phyloP scores from a whole-genome alignment of 257 asterid genomes.

The Knoxia roxburghii region DNA sequence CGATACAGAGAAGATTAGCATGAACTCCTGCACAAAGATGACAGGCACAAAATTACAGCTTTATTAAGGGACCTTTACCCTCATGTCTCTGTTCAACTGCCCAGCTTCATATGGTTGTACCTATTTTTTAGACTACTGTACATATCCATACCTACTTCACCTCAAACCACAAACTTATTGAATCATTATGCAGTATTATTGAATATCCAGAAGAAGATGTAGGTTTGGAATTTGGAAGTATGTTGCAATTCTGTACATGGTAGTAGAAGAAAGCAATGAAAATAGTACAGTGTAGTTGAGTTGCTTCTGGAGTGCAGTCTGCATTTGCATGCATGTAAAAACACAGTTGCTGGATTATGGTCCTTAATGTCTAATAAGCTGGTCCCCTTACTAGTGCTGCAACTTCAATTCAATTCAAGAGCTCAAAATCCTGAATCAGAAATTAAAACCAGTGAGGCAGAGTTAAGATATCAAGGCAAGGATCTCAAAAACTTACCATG shows the following conservation, averaged over 20 bases:
- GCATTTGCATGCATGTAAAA: background rate
- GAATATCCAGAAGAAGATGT: background rate
- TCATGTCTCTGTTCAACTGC: background rate
- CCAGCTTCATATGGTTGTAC: background rate
- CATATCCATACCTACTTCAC: background rate
- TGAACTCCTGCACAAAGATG: no score
- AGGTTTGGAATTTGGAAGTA: no score
- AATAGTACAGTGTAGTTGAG: background rate
- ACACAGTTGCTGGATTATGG: constrained; percentile 2
- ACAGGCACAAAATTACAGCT: no score
- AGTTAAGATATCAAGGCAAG: background rate
- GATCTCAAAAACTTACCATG: background rate
- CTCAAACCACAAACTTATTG: background rate
- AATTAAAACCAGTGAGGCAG: background rate
- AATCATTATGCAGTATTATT: background rate
- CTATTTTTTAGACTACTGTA: background rate
- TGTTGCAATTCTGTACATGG: no score
- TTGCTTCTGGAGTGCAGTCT: background rate
- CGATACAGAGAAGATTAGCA: no score
- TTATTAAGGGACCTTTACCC: background rate
- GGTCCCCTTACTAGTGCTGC: constrained; percentile 1
- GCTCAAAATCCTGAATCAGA: background rate
- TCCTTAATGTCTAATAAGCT: background rate
- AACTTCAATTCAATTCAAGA: background rate
- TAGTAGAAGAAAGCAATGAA: background rate